These are phyloP conservation scores for Thelephora aurantiotincta DNA, from an alignment of 768 basidiomycete species.

Conservation along the genomic window DNA sequence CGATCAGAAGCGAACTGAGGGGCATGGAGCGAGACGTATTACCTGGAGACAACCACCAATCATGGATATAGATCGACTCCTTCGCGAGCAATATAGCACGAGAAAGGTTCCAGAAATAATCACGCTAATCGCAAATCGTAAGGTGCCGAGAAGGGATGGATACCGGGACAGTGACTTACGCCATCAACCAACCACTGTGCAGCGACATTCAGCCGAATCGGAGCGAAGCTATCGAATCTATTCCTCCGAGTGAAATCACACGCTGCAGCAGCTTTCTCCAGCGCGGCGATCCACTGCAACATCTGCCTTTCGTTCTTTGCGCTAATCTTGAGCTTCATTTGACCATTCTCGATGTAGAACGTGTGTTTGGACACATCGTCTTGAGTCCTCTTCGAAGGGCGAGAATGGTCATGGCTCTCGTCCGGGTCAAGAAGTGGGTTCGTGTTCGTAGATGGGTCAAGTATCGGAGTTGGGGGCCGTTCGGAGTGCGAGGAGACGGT, in stretches of 20 bases:
- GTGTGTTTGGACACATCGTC: conserved; percentile 82
- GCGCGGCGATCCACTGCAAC: conserved; percentile 89
- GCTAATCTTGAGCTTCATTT: conserved; percentile 74
- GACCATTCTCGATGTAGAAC: conserved; percentile 87
- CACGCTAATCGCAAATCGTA: conserved; percentile 37
- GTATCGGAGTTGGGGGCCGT: conserved; percentile 30
- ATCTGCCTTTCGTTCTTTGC: conserved; percentile 92
- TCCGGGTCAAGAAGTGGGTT: conserved; percentile 34
- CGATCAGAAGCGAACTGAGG: background rate
- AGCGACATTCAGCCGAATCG: conserved; percentile 82
- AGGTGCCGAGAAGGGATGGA: background rate
- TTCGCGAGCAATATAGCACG: conserved; percentile 82
- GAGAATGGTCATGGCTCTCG: conserved; percentile 18
- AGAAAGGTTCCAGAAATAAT: conserved; percentile 97
- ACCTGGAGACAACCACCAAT: conserved; percentile 97
- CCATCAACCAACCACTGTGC: conserved; percentile 99
- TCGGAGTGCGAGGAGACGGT: background rate
- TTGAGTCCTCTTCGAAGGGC: conserved; percentile 24
- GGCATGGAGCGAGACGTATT: conserved; percentile 4
- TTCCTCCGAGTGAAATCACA: conserved; percentile 73
- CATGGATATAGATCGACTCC: conserved; percentile 87
- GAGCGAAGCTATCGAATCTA: conserved; percentile 90
- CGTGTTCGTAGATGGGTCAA: conserved; percentile 70
- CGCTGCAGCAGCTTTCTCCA: conserved; percentile 65
- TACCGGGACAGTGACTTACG: conserved; percentile 29